These are phyloP conservation scores for Podospora didyma DNA, from an alignment of 495 filamentous ascomycete genomes.

Conservation along the genomic window DNA sequence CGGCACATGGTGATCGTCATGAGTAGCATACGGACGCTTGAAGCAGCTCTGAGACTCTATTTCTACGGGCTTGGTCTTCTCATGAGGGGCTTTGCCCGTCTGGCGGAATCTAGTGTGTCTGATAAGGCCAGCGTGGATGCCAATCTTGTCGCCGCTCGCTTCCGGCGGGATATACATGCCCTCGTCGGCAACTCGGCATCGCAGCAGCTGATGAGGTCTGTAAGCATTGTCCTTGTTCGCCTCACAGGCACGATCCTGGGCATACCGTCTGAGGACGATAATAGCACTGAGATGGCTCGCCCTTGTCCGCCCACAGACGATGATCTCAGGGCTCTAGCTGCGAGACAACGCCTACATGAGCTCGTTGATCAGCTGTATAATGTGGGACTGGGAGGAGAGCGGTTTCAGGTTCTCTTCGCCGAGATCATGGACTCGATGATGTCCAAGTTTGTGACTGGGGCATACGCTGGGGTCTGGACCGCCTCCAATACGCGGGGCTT, in stretches of 20 bases:
- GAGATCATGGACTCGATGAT: slow-evolving; percentile 67
- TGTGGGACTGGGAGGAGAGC: slow-evolving; percentile 70
- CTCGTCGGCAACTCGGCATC: slow-evolving; percentile 63
- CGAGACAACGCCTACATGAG: slow-evolving; percentile 51
- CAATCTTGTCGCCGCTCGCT: slow-evolving; percentile 42
- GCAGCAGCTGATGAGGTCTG: slow-evolving; percentile 45
- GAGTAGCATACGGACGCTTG: slow-evolving; percentile 44
- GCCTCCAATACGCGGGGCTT: slow-evolving; percentile 6
- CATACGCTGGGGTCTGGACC: slow-evolving; percentile 58
- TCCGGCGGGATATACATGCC: slow-evolving; percentile 59
- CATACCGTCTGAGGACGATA: slow-evolving; percentile 29
- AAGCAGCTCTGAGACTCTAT: slow-evolving; percentile 48
- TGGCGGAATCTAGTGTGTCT: slow-evolving; percentile 7
- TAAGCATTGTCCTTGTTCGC: slow-evolving; percentile 50
- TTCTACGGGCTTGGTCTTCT: slow-evolving; percentile 44
- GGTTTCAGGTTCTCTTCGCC: slow-evolving; percentile 72
- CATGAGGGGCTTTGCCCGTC: slow-evolving; percentile 28
- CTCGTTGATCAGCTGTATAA: slow-evolving; percentile 60
- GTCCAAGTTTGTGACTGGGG: slow-evolving; percentile 57
- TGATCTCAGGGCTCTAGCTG: slow-evolving; percentile 29
- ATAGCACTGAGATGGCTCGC: slow-evolving; percentile 9
- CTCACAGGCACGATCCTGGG: slow-evolving; percentile 55
- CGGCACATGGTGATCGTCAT: slow-evolving; percentile 39
- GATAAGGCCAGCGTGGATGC: slow-evolving; percentile 16
- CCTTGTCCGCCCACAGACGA: slow-evolving; percentile 12